Evolutionary conservation across 2,329 filamentous ascomycete genomes (phyloP).

Genomic region (Cladosporium cucumerinum): DNA sequence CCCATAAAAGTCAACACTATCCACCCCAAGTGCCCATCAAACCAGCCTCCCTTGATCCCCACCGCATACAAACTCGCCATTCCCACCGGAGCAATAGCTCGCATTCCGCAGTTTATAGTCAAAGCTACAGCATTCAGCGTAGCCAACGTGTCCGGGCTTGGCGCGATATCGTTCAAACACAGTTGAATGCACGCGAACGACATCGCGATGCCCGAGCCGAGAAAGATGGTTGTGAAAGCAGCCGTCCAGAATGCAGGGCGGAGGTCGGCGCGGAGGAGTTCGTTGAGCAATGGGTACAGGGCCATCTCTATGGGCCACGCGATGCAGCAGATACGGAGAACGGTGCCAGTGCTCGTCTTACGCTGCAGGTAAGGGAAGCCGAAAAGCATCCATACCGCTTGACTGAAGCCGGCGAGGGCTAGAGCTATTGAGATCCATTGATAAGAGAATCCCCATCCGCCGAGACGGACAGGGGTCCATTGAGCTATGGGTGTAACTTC

Average conservation of each 20-base stretch:
- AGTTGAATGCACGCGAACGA: conserved; percentile 69
- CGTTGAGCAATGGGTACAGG: conserved; percentile 52
- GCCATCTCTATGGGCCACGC: conserved; percentile 65
- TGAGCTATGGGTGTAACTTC: conserved; percentile 62
- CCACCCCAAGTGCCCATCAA: conserved; percentile 66
- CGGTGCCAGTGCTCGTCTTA: conserved; percentile 62
- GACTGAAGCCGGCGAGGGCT: conserved; percentile 60
- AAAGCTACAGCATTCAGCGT: conserved; percentile 69
- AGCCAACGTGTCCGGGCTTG: conserved; percentile 61
- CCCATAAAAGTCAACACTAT: conserved; percentile 49
- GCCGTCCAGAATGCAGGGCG: conserved; percentile 57
- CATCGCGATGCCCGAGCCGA: conserved; percentile 66
- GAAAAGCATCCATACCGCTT: conserved; percentile 68
- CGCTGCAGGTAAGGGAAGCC: conserved; percentile 66
- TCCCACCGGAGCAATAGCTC: conserved; percentile 63
- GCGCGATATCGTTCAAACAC: conserved; percentile 69
- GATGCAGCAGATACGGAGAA: conserved; percentile 57
- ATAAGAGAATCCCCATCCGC: conserved; percentile 63
- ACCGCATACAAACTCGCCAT: conserved; percentile 67
- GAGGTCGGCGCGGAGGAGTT: conserved; percentile 51
- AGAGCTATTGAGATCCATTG: conserved; percentile 65
- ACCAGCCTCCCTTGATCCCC: conserved; percentile 59
- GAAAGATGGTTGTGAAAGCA: conserved; percentile 42
- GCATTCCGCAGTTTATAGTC: conserved; percentile 58
- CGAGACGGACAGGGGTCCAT: conserved; percentile 60